phyloP scores from a whole-genome alignment of 345 rosid species.

The Eutrema yunnanense region DNA sequence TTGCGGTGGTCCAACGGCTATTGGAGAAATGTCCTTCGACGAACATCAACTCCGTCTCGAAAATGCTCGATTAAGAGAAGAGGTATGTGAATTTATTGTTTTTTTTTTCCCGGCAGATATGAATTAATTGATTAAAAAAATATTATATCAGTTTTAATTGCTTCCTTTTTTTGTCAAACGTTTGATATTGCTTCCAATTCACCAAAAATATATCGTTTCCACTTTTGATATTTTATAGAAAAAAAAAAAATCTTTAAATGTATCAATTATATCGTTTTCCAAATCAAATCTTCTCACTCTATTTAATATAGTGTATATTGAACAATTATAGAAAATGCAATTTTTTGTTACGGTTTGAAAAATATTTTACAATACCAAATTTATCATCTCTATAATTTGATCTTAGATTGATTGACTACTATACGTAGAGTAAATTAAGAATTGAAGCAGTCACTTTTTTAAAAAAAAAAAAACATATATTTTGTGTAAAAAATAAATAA shows the following conservation, averaged over 20 bases:
- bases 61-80: constrained; percentile 83
- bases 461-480: no score
- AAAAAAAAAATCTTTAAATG: no score
- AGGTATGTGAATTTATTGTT: constrained; percentile 37
- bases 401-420: no score
- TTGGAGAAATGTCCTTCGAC: constrained; percentile 93
- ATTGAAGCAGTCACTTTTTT: neutral
- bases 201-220: no score
- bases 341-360: neutral
- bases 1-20: constrained; percentile 90
- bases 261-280: no score
- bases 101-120: no score
- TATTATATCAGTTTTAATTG: neutral
- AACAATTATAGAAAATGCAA: no score
- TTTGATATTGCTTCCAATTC: no score
- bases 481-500: neutral
- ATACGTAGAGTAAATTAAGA: neutral
- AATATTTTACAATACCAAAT: neutral
- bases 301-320: no score
- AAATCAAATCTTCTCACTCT: no score
- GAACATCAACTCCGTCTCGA: constrained; percentile 92
- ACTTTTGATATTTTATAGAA: no score
- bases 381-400: neutral
- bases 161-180: no score
- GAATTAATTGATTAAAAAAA: neutral